These are phyloP conservation scores for Paecilomyces fulvus DNA, from an alignment of 2,329 filamentous ascomycete species.

Conservation along the genomic window DNA sequence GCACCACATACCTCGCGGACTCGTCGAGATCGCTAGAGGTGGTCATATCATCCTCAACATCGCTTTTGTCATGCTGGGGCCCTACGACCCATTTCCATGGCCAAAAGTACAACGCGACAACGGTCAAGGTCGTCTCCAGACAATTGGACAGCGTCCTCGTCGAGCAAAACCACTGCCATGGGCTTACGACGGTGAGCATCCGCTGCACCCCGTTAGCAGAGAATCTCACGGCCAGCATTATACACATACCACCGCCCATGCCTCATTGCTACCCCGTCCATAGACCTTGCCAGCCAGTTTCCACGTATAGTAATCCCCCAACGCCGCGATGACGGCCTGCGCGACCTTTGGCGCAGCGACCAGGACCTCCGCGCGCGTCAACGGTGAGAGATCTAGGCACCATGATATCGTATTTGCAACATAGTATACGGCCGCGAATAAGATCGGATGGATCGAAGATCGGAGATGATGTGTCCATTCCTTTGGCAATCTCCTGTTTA, in stretches of 20 bases:
- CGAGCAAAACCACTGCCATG: constrained; percentile 96
- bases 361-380: constrained; percentile 57
- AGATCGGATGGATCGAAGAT: constrained; percentile 79
- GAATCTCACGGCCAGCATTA: not conserved
- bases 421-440: constrained; percentile 73
- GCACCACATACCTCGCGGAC: constrained; percentile 17
- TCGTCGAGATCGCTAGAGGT: constrained; percentile 4
- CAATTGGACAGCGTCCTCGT: constrained; percentile 92
- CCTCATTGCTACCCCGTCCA: constrained; percentile 53
- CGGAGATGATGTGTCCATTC: constrained; percentile 87
- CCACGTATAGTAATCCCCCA: constrained; percentile 83
- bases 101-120: constrained; percentile 71
- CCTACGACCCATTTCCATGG: constrained; percentile 65
- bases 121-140: constrained; percentile 79
- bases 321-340: constrained; percentile 69
- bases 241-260: constrained; percentile 58
- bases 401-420: constrained; percentile 49
- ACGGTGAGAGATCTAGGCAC: constrained; percentile 45
- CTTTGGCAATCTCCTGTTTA: constrained; percentile 39
- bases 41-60: constrained; percentile 15
- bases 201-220: constrained; percentile 44
- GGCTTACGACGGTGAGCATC: constrained; percentile 62
- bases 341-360: constrained; percentile 63
- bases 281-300: constrained; percentile 67
- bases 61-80: constrained; percentile 32